Evolutionary conservation across 2,329 filamentous ascomycete genomes (phyloP).

Genomic region (Coleophoma eucalyptorum): DNA sequence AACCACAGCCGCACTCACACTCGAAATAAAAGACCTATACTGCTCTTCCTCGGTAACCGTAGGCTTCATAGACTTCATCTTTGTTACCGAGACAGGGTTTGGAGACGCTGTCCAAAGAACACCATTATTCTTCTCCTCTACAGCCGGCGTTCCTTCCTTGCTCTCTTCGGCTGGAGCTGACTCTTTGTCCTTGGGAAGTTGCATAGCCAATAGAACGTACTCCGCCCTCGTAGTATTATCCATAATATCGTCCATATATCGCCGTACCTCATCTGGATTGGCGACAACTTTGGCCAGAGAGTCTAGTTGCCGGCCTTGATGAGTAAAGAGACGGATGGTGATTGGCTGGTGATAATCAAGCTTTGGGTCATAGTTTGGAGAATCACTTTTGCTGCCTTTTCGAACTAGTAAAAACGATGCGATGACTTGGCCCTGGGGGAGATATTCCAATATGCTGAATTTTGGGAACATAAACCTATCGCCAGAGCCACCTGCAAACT

Average conservation of each 20-base stretch:
- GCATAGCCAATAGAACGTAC: conserved; percentile 64
- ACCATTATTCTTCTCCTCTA: conserved; percentile 10
- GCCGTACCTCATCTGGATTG: conserved; percentile 56
- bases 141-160: conserved; percentile 8
- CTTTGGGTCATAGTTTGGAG: conserved; percentile 55
- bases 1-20: not conserved
- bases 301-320: conserved; percentile 53
- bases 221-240: conserved; percentile 65
- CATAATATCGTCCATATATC: conserved; percentile 70
- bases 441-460: conserved; percentile 70
- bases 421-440: conserved; percentile 57
- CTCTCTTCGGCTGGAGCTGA: conserved; percentile 7
- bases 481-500: conserved; percentile 63
- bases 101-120: conserved; percentile 32
- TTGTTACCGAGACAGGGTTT: not conserved
- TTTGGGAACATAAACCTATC: conserved; percentile 78
- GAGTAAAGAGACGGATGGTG: conserved; percentile 55
- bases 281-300: conserved; percentile 58
- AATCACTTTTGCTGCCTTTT: conserved; percentile 62
- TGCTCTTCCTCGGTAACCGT: conserved; percentile 34
- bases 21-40: conserved; percentile 37
- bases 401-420: conserved; percentile 76
- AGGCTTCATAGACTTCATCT: conserved; percentile 18
- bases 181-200: conserved; percentile 46
- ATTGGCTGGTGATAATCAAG: conserved; percentile 76